A percentile compares a stretch with the other conserved stretches of the same genome.
Evolutionary conservation across 768 basidiomycete genomes (phyloP).

Genomic region (Obba rivulosa): DNA sequence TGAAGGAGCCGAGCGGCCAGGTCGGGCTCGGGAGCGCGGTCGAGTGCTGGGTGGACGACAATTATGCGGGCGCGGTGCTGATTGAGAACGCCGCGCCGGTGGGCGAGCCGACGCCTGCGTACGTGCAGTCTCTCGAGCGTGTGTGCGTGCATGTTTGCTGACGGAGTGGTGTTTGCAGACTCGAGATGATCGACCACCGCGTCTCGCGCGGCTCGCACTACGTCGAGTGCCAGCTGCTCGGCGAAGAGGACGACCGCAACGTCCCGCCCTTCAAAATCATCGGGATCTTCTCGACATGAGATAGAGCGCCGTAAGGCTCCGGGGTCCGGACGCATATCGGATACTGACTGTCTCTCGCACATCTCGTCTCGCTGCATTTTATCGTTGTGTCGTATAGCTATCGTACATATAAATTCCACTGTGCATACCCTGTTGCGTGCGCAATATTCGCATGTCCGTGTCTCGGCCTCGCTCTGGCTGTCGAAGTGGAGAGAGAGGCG

Average conservation of each 20-base stretch:
- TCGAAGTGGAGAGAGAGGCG: too few species aligned
- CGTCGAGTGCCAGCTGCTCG: slow-evolving; percentile 84
- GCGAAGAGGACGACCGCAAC: slow-evolving; percentile 72
- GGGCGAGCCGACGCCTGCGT: slow-evolving; percentile 60
- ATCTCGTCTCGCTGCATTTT: too few species aligned
- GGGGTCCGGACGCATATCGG: background rate
- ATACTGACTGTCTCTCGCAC: too few species aligned
- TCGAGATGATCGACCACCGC: slow-evolving; percentile 80
- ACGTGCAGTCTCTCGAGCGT: slow-evolving; percentile 24
- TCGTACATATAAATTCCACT: too few species aligned
- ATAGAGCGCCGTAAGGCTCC: background rate
- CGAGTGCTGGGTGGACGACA: slow-evolving; percentile 98
- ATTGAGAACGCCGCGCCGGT: slow-evolving; percentile 75
- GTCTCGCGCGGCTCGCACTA: slow-evolving; percentile 89
- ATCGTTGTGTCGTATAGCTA: too few species aligned
- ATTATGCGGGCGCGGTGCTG: slow-evolving; percentile 68
- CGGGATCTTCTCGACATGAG: slow-evolving; percentile 77
- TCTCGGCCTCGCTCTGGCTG: too few species aligned
- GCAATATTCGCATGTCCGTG: too few species aligned
- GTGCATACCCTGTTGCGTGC: too few species aligned
- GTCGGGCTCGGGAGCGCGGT: slow-evolving; percentile 62
- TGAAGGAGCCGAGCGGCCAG: slow-evolving; percentile 60
- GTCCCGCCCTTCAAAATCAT: slow-evolving; percentile 87
- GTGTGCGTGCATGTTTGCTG: background rate
- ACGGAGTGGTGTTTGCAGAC: slow-evolving; percentile 33